Conservation (phyloP, 257 asterid species). For the Solanum lignicaule region DNA sequence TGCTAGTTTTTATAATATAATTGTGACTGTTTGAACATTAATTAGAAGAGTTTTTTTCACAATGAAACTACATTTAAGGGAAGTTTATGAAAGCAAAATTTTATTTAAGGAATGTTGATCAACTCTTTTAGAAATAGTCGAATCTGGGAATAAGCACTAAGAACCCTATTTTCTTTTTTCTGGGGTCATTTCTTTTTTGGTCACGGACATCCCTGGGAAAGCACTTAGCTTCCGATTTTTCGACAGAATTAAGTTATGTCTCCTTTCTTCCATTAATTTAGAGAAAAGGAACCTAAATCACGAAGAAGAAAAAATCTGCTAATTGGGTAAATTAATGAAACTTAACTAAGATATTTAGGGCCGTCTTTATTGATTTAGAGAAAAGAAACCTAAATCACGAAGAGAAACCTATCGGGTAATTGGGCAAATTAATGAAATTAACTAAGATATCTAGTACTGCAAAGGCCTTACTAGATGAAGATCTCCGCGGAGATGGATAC, state of each 20-base stretch:
- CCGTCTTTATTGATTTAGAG: background rate
- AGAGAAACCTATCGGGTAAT: background rate
- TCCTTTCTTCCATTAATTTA: background rate
- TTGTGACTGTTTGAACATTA: background rate
- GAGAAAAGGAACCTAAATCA: background rate
- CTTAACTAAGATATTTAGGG: background rate
- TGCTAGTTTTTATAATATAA: background rate
- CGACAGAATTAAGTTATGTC: background rate
- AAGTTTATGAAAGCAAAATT: background rate
- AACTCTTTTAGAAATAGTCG: background rate
- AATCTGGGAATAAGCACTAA: background rate
- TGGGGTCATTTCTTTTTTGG: background rate
- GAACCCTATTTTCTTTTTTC: background rate
- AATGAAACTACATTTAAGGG: background rate
- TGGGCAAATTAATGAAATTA: background rate
- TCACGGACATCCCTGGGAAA: background rate
- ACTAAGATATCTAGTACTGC: background rate
- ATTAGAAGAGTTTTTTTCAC: background rate
- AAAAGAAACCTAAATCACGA: background rate
- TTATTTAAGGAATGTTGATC: background rate
- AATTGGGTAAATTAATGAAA: background rate
- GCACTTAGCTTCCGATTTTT: background rate
- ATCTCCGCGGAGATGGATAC: background rate
- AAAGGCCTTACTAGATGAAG: background rate
- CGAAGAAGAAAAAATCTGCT: background rate